phyloP scores from a whole-genome alignment of 2,329 filamentous ascomycete genomes.

The Arthroderma uncinatum region DNA sequence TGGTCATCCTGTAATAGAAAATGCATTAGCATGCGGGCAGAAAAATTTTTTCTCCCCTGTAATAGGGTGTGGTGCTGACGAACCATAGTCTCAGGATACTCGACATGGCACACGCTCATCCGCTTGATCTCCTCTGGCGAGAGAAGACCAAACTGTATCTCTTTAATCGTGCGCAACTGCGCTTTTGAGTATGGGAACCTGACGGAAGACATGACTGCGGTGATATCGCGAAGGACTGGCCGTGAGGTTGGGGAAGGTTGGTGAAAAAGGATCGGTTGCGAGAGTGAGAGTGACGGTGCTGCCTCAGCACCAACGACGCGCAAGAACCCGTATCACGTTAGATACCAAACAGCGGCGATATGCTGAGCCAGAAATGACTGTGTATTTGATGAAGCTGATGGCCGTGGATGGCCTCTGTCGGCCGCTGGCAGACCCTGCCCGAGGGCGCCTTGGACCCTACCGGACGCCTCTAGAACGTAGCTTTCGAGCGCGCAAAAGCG shows the following conservation, averaged over 20 bases:
- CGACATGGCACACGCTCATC: constrained; percentile 92
- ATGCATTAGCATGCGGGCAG: constrained; percentile 8
- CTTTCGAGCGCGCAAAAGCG: constrained; percentile 21
- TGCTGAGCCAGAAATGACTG: constrained; percentile 3
- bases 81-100: constrained; percentile 95
- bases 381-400: constrained; percentile 25
- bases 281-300: neutral
- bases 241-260: neutral
- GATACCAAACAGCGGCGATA: neutral
- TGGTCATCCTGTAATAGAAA: constrained; percentile 58
- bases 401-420: constrained; percentile 30
- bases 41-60: neutral
- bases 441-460: constrained; percentile 35
- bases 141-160: constrained; percentile 97
- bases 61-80: constrained; percentile 15
- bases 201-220: constrained; percentile 73
- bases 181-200: constrained; percentile 84
- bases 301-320: neutral
- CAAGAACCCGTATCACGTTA: neutral
- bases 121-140: constrained; percentile 98
- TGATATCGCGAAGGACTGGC: neutral
- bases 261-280: neutral
- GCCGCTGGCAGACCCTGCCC: constrained; percentile 40
- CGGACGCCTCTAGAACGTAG: constrained; percentile 24
- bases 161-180: constrained; percentile 93